A percentile compares a stretch with the other conserved stretches of the same genome.
Conservation (phyloP, 2,329 filamentous ascomycete species). For the Phyllosticta ampelicida region DNA sequence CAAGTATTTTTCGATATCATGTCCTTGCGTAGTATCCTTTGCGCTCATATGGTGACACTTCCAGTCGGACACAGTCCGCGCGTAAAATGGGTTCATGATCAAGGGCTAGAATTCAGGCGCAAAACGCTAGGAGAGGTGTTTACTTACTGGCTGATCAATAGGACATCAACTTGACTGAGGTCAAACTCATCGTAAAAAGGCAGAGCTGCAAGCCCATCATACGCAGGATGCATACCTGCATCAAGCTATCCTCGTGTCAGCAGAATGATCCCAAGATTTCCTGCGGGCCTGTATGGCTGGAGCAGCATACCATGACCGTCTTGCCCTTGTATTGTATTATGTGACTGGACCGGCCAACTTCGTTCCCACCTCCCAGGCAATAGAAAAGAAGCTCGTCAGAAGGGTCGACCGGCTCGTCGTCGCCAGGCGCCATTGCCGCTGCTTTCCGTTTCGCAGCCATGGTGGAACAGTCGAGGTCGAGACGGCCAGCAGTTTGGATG, state of each 20-base stretch:
- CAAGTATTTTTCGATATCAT: conserved; percentile 6
- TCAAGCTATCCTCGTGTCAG: conserved; percentile 56
- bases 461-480: not conserved
- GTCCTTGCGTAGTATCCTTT: conserved; percentile 1
- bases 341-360: conserved; percentile 93
- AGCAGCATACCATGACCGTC: conserved; percentile 76
- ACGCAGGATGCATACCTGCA: conserved; percentile 91
- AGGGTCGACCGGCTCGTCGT: conserved; percentile 83
- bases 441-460: conserved; percentile 95
- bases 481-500: not conserved
- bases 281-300: not conserved
- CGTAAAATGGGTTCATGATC: not conserved
- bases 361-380: conserved; percentile 88
- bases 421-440: conserved; percentile 60
- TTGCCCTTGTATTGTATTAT: conserved; percentile 99
- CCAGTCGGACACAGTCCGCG: not conserved
- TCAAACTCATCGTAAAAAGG: conserved; percentile 99
- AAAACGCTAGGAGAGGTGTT: conserved; percentile 12
- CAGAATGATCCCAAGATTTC: not conserved
- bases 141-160: conserved; percentile 98
- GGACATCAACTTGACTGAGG: conserved; percentile 89
- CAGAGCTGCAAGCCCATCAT: conserved; percentile 84
- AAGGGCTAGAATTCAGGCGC: not conserved
- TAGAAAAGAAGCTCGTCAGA: conserved; percentile 91
- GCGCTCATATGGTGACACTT: not conserved